Conservation (phyloP, 306 rosid genomes). For the Prosopis cineraria region DNA sequence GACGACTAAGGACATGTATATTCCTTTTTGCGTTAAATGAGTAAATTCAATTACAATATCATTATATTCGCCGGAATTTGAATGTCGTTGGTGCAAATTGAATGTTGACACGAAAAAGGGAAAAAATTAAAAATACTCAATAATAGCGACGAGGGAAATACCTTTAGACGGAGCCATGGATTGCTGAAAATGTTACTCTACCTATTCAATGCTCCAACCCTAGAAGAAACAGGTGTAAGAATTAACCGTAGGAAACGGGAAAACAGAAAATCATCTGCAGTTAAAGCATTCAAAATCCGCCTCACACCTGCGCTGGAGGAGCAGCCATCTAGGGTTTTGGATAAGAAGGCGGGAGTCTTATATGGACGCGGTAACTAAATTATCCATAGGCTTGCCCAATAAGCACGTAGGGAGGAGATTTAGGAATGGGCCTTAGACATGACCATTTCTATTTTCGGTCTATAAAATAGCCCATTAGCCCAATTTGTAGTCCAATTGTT, state of each 20-base stretch:
- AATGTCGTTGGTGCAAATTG: background rate
- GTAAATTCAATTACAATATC: background rate
- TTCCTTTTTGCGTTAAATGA: background rate
- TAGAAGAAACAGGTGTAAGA: background rate
- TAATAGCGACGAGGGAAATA: background rate
- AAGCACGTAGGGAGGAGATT: background rate
- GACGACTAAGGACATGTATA: background rate
- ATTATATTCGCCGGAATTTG: background rate
- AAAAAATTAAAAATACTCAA: background rate
- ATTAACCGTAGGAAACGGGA: background rate
- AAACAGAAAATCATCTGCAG: background rate
- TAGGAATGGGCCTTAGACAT: background rate
- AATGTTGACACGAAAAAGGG: background rate
- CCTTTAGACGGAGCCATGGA: conserved; percentile 73
- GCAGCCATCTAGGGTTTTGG: conserved; percentile 39
- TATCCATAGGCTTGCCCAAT: background rate
- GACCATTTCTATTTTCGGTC: background rate
- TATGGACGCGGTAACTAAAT: background rate
- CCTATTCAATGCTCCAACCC: conserved; percentile 31
- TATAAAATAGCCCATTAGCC: too few relatives aligned
- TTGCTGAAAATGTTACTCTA: conserved; percentile 29
- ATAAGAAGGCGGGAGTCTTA: background rate
- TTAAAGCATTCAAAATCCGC: background rate
- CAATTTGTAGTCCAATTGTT: background rate
- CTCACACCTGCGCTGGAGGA: conserved; percentile 19